These are phyloP conservation scores for Sergeia podlipaevii DNA, from an alignment of 208 protist genomes.

Conservation along the genomic window DNA sequence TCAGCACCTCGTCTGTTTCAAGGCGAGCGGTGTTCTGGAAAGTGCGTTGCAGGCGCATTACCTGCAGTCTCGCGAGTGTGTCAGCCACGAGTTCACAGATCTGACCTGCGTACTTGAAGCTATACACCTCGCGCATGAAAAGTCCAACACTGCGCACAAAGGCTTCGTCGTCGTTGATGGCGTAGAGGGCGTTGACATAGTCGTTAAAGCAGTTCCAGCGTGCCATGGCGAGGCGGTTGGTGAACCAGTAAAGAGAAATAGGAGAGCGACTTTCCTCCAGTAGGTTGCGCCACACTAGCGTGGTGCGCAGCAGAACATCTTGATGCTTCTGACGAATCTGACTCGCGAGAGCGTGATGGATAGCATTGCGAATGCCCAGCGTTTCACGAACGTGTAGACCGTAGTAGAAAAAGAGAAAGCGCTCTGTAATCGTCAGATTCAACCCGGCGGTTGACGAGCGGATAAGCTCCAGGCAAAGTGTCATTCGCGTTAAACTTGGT, in stretches of 20 bases:
- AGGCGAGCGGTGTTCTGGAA: slow-evolving; percentile 3
- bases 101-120: background rate
- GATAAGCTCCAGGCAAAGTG: slow-evolving; percentile 14
- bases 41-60: slow-evolving; percentile 8
- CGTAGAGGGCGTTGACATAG: slow-evolving; percentile 1
- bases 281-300: slow-evolving; percentile 12
- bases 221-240: slow-evolving; percentile 5
- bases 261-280: slow-evolving; percentile 10
- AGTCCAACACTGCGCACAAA: slow-evolving; percentile 1
- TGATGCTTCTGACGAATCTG: background rate
- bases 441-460: slow-evolving; percentile 3
- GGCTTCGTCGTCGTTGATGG: slow-evolving; percentile 12
- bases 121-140: slow-evolving; percentile 7
- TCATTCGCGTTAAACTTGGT: slow-evolving; percentile 14
- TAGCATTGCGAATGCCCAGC: slow-evolving; percentile 9
- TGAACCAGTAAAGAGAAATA: slow-evolving; percentile 16
- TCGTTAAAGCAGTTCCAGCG: slow-evolving; percentile 3
- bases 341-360: slow-evolving; percentile 1
- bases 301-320: slow-evolving; percentile 5
- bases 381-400: slow-evolving; percentile 4
- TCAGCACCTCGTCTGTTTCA: background rate
- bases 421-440: slow-evolving; percentile 1
- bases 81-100: slow-evolving; percentile 6
- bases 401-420: slow-evolving; percentile 15
- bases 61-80: slow-evolving; percentile 1